Evolutionary conservation across 2,329 filamentous ascomycete genomes (phyloP).

Genomic region (Cladosporium phlei): DNA sequence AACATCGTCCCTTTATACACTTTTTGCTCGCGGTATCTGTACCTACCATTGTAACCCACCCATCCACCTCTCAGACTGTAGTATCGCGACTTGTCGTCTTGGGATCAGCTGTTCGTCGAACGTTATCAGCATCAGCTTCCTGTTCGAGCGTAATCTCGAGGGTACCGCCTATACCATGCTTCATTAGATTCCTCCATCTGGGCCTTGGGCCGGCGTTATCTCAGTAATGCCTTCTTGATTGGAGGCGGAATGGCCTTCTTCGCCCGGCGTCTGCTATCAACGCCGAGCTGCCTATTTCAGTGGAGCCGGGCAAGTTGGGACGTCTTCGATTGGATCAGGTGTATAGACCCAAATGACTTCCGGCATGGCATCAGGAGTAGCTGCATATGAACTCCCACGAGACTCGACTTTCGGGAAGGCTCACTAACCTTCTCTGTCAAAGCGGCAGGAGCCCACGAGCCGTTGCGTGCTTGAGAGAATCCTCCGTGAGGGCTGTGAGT

Average conservation of each 20-base stretch:
- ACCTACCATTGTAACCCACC: not conserved
- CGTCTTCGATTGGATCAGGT: constrained; percentile 5
- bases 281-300: constrained; percentile 5
- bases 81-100: not conserved
- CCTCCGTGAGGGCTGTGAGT: not conserved
- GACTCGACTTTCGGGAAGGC: not conserved
- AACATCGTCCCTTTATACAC: not conserved
- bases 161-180: constrained; percentile 5
- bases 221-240: constrained; percentile 11
- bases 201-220: constrained; percentile 10
- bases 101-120: constrained; percentile 6
- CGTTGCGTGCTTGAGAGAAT: constrained; percentile 10
- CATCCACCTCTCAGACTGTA: too few species aligned
- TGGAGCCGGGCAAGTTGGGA: not conserved
- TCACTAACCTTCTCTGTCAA: constrained; percentile 3
- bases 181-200: constrained; percentile 8
- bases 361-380: constrained; percentile 2
- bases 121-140: constrained; percentile 12
- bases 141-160: not conserved
- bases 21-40: not conserved
- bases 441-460: constrained; percentile 12
- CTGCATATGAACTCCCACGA: not conserved
- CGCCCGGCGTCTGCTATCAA: constrained; percentile 5
- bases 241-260: constrained; percentile 1
- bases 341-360: constrained; percentile 7